Base-by-base conservation (phyloP, 2,329 filamentous ascomycete species). In the Canariomyces notabilis region DNA sequence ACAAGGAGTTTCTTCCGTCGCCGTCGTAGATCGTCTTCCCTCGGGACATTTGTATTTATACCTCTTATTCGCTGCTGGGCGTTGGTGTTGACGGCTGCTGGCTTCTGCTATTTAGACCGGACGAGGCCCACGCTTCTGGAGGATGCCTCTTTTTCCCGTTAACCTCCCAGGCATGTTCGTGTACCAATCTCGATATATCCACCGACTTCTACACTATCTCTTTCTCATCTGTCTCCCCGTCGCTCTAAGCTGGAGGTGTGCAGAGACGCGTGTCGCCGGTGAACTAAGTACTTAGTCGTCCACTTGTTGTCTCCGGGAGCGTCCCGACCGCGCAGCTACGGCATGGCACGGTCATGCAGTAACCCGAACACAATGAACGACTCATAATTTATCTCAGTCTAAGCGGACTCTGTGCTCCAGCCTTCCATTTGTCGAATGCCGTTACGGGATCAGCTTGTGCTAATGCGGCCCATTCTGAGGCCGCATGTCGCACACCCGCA, bases 1-100 rank as follows among this genome's bases (percentile, higher is more conserved):
- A 80, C 61, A 82, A 82, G 62, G 70, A 77, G 47, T 63, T 83
- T 14, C 18, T 53, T 9, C 41, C 54, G 4, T 35, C 57, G 26
- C 26, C 26, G 14, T 58, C 48, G 6, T 53, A 65, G 61, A 52
- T 36, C 7, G 16, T 5, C 5, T 26, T 12, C 6, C 8, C 11
- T 15, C 18, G 16, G 7, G 11, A 32, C n/a, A 11, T 4, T n/a
- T 58, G 18, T 59, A 62, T 1, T 53, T 66, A 12, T 32, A 64
- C 75, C 23, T 80, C 76, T 1, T 76, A 63, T 76, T 73, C 1
- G 55, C 63, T 16, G 59, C 21, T 12, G 23, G 49, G 49, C 36
- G 49, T 46, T 46, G 42, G 38, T 39, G 37, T 37, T 42, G 15
- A n/a, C n/a, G 40, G 15, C 11, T 21, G 26, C 22, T 20, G 37